phyloP scores from a whole-genome alignment of 2,329 filamentous ascomycete species.

The Paracorniculantispora psalliotae region DNA sequence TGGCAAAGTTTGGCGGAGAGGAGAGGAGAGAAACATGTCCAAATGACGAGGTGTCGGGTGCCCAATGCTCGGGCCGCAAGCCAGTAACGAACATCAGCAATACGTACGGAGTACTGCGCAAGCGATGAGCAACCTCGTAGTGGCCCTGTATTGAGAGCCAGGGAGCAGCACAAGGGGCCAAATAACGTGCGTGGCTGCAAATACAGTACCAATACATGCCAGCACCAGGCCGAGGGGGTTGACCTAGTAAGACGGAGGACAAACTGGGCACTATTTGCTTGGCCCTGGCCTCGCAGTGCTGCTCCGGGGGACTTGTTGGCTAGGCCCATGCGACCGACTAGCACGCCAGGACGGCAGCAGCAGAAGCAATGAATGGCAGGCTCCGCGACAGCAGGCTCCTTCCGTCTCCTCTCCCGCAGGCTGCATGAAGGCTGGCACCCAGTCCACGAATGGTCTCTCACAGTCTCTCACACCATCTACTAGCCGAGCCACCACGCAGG shows the following conservation, averaged over 20 bases:
- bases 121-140: neutral
- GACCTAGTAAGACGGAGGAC: neutral
- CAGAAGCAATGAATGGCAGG: neutral
- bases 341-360: neutral
- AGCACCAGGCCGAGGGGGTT: neutral
- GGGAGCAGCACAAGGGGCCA: conserved; percentile 1
- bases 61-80: conserved; percentile 6
- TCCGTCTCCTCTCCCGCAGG: conserved; percentile 9
- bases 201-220: conserved; percentile 1
- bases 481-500: conserved; percentile 7
- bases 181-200: neutral
- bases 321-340: neutral
- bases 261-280: conserved; percentile 3
- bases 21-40: neutral
- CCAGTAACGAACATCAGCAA: neutral
- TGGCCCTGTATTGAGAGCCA: neutral
- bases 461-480: conserved; percentile 8
- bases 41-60: conserved; percentile 8
- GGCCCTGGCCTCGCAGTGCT: neutral
- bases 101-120: conserved; percentile 1
- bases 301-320: conserved; percentile 7
- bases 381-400: neutral
- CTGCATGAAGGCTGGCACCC: conserved; percentile 1
- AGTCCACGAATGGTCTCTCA: neutral
- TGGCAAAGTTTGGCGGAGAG: conserved; percentile 7